A percentile compares a stretch with the other conserved stretches of the same genome.
phyloP scores from a whole-genome alignment of 495 filamentous ascomycete species.

The Talaromyces thailandensis region DNA sequence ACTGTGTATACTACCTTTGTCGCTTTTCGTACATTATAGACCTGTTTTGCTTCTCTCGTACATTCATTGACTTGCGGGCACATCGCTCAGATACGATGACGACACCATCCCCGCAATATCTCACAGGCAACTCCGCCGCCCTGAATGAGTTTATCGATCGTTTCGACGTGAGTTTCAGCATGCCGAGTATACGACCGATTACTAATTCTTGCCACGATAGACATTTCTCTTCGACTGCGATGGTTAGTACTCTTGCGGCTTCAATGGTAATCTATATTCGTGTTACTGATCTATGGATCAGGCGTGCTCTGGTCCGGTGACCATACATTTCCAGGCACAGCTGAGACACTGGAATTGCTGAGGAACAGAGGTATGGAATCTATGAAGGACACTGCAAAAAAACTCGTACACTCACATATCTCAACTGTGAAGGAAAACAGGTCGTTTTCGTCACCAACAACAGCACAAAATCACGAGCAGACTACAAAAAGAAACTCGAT shows the following conservation, averaged over 20 bases:
- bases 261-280: not conserved
- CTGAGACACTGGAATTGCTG: slow-evolving; percentile 74
- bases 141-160: slow-evolving; percentile 76
- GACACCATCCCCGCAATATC: slow-evolving; percentile 48
- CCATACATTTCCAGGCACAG: slow-evolving; percentile 70
- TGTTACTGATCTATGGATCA: slow-evolving; percentile 22
- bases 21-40: not conserved
- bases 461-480: slow-evolving; percentile 87
- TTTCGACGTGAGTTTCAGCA: slow-evolving; percentile 67
- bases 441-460: slow-evolving; percentile 98
- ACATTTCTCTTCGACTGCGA: slow-evolving; percentile 95
- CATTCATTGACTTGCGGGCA: not conserved
- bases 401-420: not conserved
- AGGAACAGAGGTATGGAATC: slow-evolving; percentile 57
- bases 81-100: not conserved
- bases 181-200: not conserved
- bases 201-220: slow-evolving; percentile 32
- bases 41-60: not conserved
- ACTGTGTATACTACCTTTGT: not conserved
- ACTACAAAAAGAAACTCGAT: slow-evolving; percentile 89
- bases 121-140: slow-evolving; percentile 67
- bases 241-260: slow-evolving; percentile 47
- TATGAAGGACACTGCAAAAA: not conserved
- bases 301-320: slow-evolving; percentile 96
- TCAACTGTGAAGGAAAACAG: slow-evolving; percentile 59